phyloP scores from a whole-genome alignment of 805 yeast genomes.

The Isabelozyma pseudorhagii region DNA sequence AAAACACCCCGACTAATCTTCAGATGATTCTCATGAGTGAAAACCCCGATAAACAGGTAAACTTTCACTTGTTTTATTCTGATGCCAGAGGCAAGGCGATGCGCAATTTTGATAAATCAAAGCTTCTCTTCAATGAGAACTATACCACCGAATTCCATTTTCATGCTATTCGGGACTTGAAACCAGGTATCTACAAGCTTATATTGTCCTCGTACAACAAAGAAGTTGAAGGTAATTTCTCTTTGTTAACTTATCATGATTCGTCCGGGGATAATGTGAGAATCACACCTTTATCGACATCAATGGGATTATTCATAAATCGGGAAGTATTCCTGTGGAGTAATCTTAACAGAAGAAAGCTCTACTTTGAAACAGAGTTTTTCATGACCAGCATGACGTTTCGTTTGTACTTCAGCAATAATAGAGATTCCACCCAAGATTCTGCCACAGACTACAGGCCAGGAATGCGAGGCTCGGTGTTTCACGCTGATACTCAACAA shows the following conservation, averaged over 20 bases:
- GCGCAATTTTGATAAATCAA: slow-evolving; percentile 20
- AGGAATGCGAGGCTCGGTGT: slow-evolving; percentile 43
- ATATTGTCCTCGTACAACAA: slow-evolving; percentile 46
- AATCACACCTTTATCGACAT: slow-evolving; percentile 14
- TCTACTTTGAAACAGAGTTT: slow-evolving; percentile 19
- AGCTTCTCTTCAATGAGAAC: slow-evolving; percentile 31
- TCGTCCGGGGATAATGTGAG: slow-evolving; percentile 4
- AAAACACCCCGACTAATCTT: slow-evolving; percentile 10
- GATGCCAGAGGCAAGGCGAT: slow-evolving; percentile 18
- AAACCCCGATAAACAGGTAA: slow-evolving; percentile 24
- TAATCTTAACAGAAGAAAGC: slow-evolving; percentile 34
- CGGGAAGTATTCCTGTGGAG: slow-evolving; percentile 34
- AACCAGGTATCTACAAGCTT: slow-evolving; percentile 40
- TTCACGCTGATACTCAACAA: slow-evolving; percentile 20
- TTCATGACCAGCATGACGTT: slow-evolving; percentile 19
- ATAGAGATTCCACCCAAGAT: slow-evolving; percentile 6
- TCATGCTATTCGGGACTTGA: slow-evolving; percentile 13
- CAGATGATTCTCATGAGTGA: slow-evolving; percentile 19
- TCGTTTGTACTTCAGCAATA: slow-evolving; percentile 21
- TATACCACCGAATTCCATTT: slow-evolving; percentile 24
- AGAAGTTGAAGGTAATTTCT: slow-evolving; percentile 22
- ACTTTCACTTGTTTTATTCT: slow-evolving; percentile 44
- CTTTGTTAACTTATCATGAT: slow-evolving; percentile 25
- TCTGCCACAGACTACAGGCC: slow-evolving; percentile 38
- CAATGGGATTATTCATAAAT: slow-evolving; percentile 34